Evolutionary conservation across 2,329 filamentous ascomycete species (phyloP).

Genomic region (Parastagonospora avenae): DNA sequence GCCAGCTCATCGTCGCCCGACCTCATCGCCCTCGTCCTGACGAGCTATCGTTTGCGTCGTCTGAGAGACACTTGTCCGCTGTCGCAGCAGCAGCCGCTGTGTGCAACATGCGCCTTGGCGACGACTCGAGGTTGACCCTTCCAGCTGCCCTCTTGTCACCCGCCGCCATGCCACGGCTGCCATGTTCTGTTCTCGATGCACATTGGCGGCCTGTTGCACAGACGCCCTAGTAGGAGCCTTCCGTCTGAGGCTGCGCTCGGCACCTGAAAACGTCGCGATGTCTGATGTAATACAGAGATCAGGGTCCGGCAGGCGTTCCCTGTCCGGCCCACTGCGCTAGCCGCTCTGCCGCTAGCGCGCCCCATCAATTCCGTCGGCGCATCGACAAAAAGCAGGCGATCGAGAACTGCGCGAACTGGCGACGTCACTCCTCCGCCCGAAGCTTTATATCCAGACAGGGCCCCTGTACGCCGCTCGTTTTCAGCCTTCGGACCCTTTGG

Average conservation of each 20-base stretch:
- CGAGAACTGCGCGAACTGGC: slow-evolving; percentile 4
- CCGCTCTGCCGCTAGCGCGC: slow-evolving; percentile 1
- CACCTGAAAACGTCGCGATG: slow-evolving; percentile 16
- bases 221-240: background rate
- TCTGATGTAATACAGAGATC: slow-evolving; percentile 29
- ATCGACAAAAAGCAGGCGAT: slow-evolving; percentile 25
- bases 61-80: no score
- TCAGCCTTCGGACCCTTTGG: slow-evolving; percentile 18
- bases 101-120: no score
- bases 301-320: slow-evolving; percentile 22
- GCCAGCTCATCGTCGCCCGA: slow-evolving; percentile 13
- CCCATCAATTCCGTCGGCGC: background rate
- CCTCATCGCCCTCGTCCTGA: slow-evolving; percentile 1
- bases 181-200: background rate
- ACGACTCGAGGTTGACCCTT: no score
- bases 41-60: background rate
- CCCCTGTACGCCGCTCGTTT: slow-evolving; percentile 1
- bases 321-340: slow-evolving; percentile 4
- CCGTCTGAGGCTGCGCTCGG: slow-evolving; percentile 11
- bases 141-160: background rate
- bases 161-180: slow-evolving; percentile 12
- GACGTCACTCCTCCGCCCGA: slow-evolving; percentile 17
- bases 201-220: background rate
- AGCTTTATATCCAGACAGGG: background rate
- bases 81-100: no score